A percentile compares a stretch with the other conserved stretches of the same genome.
Evolutionary conservation across 345 rosid species (phyloP).

Genomic region (Populus pruinosa): DNA sequence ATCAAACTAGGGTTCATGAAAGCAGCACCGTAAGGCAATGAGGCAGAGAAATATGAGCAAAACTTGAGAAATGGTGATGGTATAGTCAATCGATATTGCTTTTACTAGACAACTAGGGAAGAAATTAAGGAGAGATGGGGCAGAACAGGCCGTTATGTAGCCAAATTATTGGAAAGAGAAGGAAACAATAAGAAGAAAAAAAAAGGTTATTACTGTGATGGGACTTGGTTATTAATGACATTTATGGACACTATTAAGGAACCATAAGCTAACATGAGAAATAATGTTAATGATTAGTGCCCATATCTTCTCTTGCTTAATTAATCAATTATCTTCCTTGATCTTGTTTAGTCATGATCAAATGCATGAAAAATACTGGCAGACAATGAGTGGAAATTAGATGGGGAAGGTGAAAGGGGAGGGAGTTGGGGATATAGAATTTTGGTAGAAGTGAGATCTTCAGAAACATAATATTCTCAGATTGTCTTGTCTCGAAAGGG

Average conservation of each 20-base stretch:
- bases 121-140: neutral
- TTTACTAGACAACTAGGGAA: neutral
- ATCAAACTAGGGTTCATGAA: neutral
- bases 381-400: neutral
- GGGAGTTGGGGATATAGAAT: neutral
- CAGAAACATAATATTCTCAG: slow-evolving; percentile 17
- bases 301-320: neutral
- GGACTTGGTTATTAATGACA: neutral
- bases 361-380: neutral
- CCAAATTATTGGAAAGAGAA: neutral
- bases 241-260: neutral
- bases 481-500: slow-evolving; percentile 17
- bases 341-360: neutral
- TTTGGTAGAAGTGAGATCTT: slow-evolving; percentile 4
- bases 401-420: neutral
- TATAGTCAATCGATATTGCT: neutral
- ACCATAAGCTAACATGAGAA: neutral
- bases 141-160: neutral
- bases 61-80: neutral
- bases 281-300: too few relatives aligned
- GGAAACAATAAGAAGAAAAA: neutral
- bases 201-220: neutral
- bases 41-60: neutral
- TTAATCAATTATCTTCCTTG: neutral
- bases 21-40: neutral